Evolutionary conservation across 306 rosid species (phyloP), one percentile per base, ranked within the genome.

Genomic region (Psophocarpus tetragonolobus): DNA sequence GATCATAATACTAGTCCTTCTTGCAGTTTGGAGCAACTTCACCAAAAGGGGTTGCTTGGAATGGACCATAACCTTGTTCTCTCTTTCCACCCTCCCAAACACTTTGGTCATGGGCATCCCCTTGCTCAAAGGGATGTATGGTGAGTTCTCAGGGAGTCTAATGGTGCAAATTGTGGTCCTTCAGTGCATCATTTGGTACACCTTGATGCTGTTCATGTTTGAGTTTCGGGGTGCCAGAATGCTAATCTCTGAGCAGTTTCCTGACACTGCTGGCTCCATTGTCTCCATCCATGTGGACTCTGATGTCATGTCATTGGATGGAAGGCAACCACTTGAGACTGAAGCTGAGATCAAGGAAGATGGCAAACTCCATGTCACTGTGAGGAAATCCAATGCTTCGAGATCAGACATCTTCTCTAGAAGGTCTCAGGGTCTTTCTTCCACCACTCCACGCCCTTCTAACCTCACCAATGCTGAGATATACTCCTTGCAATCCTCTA

Each of bases 151-250:
- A 2, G 96, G 94, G n/a, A 88, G 91, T 26, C 60, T 94, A 4
- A 94, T 94, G 98, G 97, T 94, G 11, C 98, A 94, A 60, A 90
- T 94, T 73, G 98, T 94, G 38, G 97, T 94, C 6, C 95, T 94
- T 27, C 98, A 94, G 18, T 91, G 98, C 71, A 91, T 94, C 33
- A 91, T 91, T 35, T 94, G 98, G 98, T 94, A 94, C 87, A 91
- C 97, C 38, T 48, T 94, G 78, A 88, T 94, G 96, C 80, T 94
- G 5, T 91, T 94, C 82, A 6, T 94, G 94, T 91, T 94, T 51
- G 98, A 94, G 60, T 94, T 68, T 29, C 80, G 98, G 47, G 97
- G 92, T 5, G 98, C 98, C 1, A 84, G 86, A 23, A 74, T 90
- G 58, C 68, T 94, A 1, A 94, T 94, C 24, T 94, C 98, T 27